These are phyloP conservation scores for Paspalum notatum DNA, from an alignment of 176 grass and related monocot genomes.

Conservation along the genomic window DNA sequence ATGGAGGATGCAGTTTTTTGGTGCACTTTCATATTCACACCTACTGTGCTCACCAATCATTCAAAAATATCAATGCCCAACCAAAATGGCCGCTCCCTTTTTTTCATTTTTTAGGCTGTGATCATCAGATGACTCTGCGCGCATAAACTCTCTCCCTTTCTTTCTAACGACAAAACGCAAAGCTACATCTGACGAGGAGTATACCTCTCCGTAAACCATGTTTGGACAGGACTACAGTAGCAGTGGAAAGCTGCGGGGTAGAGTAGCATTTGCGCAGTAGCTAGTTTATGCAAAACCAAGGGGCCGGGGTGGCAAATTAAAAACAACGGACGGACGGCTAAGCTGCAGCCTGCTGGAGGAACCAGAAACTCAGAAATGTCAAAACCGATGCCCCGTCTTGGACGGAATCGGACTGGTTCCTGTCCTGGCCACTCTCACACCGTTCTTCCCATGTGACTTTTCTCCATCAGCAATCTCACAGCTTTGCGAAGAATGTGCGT, in stretches of 20 bases:
- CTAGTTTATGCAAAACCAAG: background rate
- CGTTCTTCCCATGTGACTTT: background rate
- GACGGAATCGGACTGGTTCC: conserved; percentile 33
- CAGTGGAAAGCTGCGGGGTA: background rate
- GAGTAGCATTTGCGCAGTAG: background rate
- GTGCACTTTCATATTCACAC: background rate
- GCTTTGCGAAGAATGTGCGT: too few species aligned
- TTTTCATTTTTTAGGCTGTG: too few species aligned
- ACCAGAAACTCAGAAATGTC: conserved; percentile 7
- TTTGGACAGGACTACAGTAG: background rate
- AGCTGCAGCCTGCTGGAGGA: conserved; percentile 10
- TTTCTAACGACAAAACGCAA: background rate
- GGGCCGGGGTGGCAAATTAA: background rate
- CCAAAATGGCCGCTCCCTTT: background rate
- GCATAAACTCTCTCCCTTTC: background rate
- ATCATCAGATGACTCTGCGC: background rate
- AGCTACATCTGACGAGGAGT: too few species aligned
- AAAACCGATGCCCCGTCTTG: conserved; percentile 28
- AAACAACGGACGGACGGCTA: conserved; percentile 15
- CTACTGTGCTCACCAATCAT: background rate
- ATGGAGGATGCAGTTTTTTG: background rate
- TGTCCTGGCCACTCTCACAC: background rate
- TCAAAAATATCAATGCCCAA: background rate
- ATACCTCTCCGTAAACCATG: background rate
- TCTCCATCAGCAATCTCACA: too few species aligned